Percentiles rank a stretch among this genome's conserved stretches.
Evolutionary conservation across 1,139 yeast genomes (phyloP).

Genomic region (Suhomyces bolitotheri): DNA sequence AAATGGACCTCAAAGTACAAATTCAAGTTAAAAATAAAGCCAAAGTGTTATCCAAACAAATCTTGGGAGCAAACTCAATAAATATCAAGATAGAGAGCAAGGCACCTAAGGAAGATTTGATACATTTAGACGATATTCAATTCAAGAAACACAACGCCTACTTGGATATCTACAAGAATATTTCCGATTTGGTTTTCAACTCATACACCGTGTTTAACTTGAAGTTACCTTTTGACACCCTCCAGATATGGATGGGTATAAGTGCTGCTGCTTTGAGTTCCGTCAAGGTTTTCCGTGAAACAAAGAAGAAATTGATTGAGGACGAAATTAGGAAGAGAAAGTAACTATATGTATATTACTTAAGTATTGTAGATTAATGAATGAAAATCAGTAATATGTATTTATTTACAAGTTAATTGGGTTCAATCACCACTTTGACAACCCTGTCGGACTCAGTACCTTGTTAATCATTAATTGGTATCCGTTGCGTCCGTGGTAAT

Average conservation of each 20-base stretch:
- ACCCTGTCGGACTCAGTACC: no score
- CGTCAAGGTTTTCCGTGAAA: conserved; percentile 43
- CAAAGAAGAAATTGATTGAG: conserved; percentile 31
- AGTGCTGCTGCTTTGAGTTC: conserved; percentile 43
- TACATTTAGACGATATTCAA: conserved; percentile 33
- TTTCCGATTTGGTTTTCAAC: conserved; percentile 45
- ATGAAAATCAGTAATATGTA: background rate
- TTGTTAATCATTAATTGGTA: no score
- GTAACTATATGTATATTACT: conserved; percentile 4
- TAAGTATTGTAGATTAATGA: background rate
- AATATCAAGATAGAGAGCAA: conserved; percentile 2
- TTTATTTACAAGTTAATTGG: background rate
- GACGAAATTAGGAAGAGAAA: conserved; percentile 14
- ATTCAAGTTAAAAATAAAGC: conserved; percentile 36
- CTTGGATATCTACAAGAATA: conserved; percentile 43
- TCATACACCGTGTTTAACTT: conserved; percentile 45
- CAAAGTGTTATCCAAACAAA: conserved; percentile 37
- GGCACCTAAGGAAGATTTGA: conserved; percentile 25
- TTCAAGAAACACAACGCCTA: conserved; percentile 42
- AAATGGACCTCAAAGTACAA: conserved; percentile 26
- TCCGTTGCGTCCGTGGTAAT: no score
- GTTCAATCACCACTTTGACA: no score
- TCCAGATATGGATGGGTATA: conserved; percentile 53
- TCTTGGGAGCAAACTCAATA: conserved; percentile 21
- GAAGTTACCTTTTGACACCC: conserved; percentile 43